Evolutionary conservation across 176 grass and related monocot genomes (phyloP).

Genomic region (Pontederia crassipes): DNA sequence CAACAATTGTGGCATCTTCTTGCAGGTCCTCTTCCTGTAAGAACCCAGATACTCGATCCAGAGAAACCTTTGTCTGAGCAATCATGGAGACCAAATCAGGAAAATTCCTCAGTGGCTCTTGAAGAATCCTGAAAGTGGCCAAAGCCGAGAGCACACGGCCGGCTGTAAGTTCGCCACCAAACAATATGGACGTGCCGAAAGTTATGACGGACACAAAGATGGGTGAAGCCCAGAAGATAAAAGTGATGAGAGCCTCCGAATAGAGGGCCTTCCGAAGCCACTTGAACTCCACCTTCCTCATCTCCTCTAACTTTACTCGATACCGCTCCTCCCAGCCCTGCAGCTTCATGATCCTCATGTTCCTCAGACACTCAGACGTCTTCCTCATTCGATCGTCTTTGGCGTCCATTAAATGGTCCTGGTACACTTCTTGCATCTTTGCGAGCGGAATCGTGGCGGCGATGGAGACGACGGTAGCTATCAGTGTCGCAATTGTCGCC

Average conservation of each 20-base stretch:
- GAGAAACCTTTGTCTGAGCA: constrained; percentile 79
- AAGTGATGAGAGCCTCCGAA: constrained; percentile 66
- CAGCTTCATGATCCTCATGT: constrained; percentile 78
- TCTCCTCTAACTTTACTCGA: constrained; percentile 19
- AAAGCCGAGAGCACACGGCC: constrained; percentile 70
- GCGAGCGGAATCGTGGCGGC: constrained; percentile 58
- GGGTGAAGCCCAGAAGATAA: constrained; percentile 70
- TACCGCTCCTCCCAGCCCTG: constrained; percentile 66
- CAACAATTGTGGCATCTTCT: constrained; percentile 45
- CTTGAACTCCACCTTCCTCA: constrained; percentile 53
- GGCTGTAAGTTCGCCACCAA: constrained; percentile 37
- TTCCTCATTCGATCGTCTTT: constrained; percentile 79
- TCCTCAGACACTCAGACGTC: constrained; percentile 60
- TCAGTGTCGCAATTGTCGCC: constrained; percentile 38
- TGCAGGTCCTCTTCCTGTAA: constrained; percentile 58
- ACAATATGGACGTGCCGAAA: constrained; percentile 39
- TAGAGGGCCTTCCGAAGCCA: constrained; percentile 61
- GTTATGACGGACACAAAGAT: constrained; percentile 53
- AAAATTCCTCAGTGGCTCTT: constrained; percentile 66
- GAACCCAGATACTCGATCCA: constrained; percentile 57
- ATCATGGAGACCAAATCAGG: constrained; percentile 71
- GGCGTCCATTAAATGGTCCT: constrained; percentile 61
- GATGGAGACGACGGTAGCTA: constrained; percentile 36
- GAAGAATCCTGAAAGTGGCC: constrained; percentile 56
- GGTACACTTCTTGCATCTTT: constrained; percentile 50